Base-by-base conservation (phyloP, 177 flowering plant species). In the Tripterygium wilfordii region DNA sequence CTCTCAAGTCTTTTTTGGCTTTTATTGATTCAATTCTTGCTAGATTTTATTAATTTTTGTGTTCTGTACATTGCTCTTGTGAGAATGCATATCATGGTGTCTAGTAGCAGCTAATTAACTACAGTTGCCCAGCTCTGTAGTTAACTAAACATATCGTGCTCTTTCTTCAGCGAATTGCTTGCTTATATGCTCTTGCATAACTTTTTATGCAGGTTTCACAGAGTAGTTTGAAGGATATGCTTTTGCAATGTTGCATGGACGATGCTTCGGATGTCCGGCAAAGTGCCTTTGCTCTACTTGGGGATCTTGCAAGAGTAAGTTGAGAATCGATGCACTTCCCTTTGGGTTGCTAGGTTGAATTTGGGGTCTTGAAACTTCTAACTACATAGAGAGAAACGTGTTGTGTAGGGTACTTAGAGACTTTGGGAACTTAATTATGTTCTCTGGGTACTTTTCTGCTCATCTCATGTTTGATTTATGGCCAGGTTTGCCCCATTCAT, bases 251-350 rank as follows among this genome's bases (percentile, higher is more conserved):
- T 60, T 94, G 99, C 60, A 69, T 69, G 81, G 97, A 94, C 77
- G 99, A 78, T 60, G 75, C 81, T 56, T 49, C 67, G 57, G 97
- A 94, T 78, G 69, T 89, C 31, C 77, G 88, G 4, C 99, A 94
- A 64, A 94, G 99, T 79, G 88, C 92, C 31, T 77, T 94, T 74
- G 97, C 97, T 10, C 82, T 94, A 58, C 82, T 94, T 49, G 99
- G 99, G 18, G 99, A 94, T 65, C 95, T 94, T 69, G 91, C 95
- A 40, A 77, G 80, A 62, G 99, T 94, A 77, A 74, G 94, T 76
- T 54, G 46, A 25, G 31, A 53, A 17, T 35, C 21, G 36, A 42
- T 23, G 9, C 9, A 4, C 7, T 2, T 8, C 13, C 29, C 37
- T 43, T n/a, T 37, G 43, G 47, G 37, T 17, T 35, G 19, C 10